Evolutionary conservation across 257 asterid species (phyloP).

Genomic region (Petunia axillaris): DNA sequence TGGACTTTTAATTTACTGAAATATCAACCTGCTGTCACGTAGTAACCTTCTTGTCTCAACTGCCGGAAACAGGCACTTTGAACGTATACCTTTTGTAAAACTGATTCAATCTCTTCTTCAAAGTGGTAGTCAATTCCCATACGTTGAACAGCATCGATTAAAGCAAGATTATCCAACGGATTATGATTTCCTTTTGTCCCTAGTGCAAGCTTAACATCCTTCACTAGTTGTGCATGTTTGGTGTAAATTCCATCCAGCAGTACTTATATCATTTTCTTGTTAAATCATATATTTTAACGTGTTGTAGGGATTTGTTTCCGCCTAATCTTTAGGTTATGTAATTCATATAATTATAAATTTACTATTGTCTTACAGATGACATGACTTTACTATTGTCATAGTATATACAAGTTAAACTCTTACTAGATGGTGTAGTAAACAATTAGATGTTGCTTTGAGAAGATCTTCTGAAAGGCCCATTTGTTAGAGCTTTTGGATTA

Average conservation of each 20-base stretch:
- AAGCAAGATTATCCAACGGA: conserved; percentile 22
- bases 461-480: neutral
- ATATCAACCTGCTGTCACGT: conserved; percentile 38
- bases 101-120: conserved; percentile 33
- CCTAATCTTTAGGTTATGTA: too few species aligned
- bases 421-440: neutral
- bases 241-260: conserved; percentile 34
- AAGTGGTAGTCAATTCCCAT: conserved; percentile 42
- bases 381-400: neutral
- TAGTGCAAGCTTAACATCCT: conserved; percentile 29
- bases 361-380: too few species aligned
- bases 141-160: conserved; percentile 49
- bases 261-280: neutral
- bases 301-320: too few species aligned
- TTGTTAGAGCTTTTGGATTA: neutral
- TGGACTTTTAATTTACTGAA: too few species aligned
- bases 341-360: too few species aligned
- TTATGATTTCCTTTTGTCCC: conserved; percentile 21
- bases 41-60: conserved; percentile 48
- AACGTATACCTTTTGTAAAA: conserved; percentile 29
- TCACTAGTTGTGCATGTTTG: conserved; percentile 23
- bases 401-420: neutral
- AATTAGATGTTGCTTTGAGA: neutral
- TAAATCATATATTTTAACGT: too few species aligned
- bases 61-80: conserved; percentile 37